These are phyloP conservation scores for Cystobasidium sp. DNA, from an alignment of 1,284 basidiomycete species.

Conservation along the genomic window DNA sequence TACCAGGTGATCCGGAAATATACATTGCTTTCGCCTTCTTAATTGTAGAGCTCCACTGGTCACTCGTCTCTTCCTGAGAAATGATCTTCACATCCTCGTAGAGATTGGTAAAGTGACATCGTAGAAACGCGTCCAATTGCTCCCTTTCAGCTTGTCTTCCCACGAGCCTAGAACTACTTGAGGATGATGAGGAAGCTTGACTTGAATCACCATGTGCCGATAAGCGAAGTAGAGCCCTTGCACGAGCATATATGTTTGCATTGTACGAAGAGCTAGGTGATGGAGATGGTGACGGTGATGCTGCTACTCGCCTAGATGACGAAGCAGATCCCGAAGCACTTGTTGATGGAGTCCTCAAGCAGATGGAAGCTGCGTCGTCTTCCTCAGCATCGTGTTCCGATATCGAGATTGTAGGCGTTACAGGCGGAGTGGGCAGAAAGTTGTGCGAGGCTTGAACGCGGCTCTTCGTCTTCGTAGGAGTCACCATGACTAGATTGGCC, in stretches of 20 bases:
- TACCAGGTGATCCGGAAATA: conserved; percentile 59
- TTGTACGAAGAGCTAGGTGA: conserved; percentile 9
- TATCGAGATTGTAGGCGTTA: conserved; percentile 45
- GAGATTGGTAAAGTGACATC: background rate
- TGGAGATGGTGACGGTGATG: conserved; percentile 7
- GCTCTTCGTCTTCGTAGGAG: conserved; percentile 21
- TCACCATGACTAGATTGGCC: conserved; percentile 7
- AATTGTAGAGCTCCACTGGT: background rate
- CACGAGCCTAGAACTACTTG: conserved; percentile 49
- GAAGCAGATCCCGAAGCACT: background rate
- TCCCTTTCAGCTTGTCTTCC: conserved; percentile 25
- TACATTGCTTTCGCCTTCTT: conserved; percentile 53
- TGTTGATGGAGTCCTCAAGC: background rate
- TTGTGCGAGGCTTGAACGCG: background rate
- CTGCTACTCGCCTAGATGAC: background rate
- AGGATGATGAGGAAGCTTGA: conserved; percentile 53
- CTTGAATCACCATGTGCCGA: conserved; percentile 50
- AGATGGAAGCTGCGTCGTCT: conserved; percentile 7
- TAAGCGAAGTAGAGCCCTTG: conserved; percentile 55
- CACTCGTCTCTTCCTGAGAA: background rate
- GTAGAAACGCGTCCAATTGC: conserved; percentile 13
- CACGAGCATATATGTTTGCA: conserved; percentile 56
- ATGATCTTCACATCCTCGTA: background rate
- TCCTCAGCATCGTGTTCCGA: conserved; percentile 5
- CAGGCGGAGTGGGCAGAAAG: conserved; percentile 41